Conservation (phyloP, 176 grass and related monocot species). For the Metroxylon sagu region DNA sequence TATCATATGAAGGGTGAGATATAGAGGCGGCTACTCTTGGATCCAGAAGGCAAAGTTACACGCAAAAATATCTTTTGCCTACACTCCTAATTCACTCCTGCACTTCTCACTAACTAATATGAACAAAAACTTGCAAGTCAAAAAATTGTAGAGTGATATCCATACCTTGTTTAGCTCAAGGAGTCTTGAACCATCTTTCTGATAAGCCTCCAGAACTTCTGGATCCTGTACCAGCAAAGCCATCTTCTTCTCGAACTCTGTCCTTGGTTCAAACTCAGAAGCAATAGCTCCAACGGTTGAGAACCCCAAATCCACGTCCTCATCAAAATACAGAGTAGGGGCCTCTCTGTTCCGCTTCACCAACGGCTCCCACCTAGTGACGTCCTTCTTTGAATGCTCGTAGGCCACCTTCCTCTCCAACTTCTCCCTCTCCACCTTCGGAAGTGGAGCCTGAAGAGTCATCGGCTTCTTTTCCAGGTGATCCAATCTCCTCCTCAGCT, state of each 20-base stretch:
- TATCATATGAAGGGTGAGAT: too few relatives aligned
- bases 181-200: conserved; percentile 80
- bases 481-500: conserved; percentile 58
- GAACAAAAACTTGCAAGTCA: too few relatives aligned
- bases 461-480: conserved; percentile 51
- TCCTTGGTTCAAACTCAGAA: conserved; percentile 62
- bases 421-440: conserved; percentile 51
- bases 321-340: conserved; percentile 64
- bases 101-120: too few relatives aligned
- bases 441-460: conserved; percentile 50
- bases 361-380: conserved; percentile 55
- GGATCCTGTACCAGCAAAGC: conserved; percentile 30
- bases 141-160: conserved; percentile 2
- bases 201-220: conserved; percentile 66
- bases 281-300: conserved; percentile 74
- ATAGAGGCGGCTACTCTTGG: too few relatives aligned
- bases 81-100: too few relatives aligned
- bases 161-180: conserved; percentile 87
- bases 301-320: conserved; percentile 58
- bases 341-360: conserved; percentile 70
- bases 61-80: too few relatives aligned
- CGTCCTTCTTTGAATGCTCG: conserved; percentile 28
- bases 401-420: conserved; percentile 43
- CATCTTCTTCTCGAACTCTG: conserved; percentile 73
- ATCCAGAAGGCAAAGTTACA: too few relatives aligned